phyloP scores from a whole-genome alignment of 2,329 filamentous ascomycete species.

The Elsinoe ampelina region DNA sequence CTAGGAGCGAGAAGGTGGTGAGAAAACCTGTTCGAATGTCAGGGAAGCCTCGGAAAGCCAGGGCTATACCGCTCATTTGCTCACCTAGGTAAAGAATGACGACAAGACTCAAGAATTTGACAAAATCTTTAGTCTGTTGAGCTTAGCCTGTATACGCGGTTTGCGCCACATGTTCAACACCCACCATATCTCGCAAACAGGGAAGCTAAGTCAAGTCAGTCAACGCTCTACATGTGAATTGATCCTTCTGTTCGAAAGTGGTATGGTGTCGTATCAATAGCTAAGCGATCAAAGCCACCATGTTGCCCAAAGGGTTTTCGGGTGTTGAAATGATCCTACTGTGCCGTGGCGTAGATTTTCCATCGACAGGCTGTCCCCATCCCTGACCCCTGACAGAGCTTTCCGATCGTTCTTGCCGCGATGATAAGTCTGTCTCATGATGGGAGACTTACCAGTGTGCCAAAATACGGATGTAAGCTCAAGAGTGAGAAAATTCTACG shows the following conservation, averaged over 20 bases:
- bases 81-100: constrained; percentile 65
- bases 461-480: constrained; percentile 83
- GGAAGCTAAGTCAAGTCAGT: constrained; percentile 49
- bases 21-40: constrained; percentile 50
- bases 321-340: background rate
- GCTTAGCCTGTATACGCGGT: constrained; percentile 10
- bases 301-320: background rate
- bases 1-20: constrained; percentile 73
- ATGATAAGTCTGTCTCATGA: background rate
- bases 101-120: constrained; percentile 72
- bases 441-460: constrained; percentile 45
- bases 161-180: constrained; percentile 11
- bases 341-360: background rate
- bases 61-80: background rate
- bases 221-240: constrained; percentile 22
- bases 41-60: background rate
- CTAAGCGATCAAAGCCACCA: background rate
- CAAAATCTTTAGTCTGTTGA: constrained; percentile 65
- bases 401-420: no score
- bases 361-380: background rate
- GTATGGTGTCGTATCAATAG: background rate
- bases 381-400: background rate
- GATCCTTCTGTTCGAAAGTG: constrained; percentile 13
- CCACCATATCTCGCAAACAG: constrained; percentile 81
- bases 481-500: constrained; percentile 74